A percentile compares a stretch with the other conserved stretches of the same genome.
phyloP scores from a whole-genome alignment of 2,329 filamentous ascomycete species.

The Ceratocystis huliohia region DNA sequence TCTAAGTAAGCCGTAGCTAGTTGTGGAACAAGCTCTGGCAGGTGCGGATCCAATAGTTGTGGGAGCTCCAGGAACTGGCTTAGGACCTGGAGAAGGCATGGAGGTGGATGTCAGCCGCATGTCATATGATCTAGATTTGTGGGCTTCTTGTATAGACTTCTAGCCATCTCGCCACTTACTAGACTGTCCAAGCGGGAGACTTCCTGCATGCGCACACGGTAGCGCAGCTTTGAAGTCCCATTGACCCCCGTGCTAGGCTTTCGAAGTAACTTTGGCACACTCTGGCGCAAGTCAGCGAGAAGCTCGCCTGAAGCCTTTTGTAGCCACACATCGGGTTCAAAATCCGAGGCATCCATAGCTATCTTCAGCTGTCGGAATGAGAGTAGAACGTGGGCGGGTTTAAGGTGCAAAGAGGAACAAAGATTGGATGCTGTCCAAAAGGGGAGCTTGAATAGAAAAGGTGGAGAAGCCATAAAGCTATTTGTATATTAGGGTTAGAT shows the following conservation, averaged over 20 bases:
- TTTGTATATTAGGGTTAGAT: background rate
- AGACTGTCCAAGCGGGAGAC: constrained; percentile 36
- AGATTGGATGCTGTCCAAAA: background rate
- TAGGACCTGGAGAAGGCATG: constrained; percentile 37
- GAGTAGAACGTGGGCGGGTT: too few species aligned
- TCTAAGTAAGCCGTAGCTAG: constrained; percentile 66
- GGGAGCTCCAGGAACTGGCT: constrained; percentile 93
- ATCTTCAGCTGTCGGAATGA: background rate
- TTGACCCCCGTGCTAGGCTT: constrained; percentile 34
- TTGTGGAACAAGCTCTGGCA: constrained; percentile 60
- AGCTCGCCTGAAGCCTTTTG: constrained; percentile 48
- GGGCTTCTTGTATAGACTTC: constrained; percentile 8
- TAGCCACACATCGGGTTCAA: constrained; percentile 49
- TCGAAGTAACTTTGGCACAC: constrained; percentile 40
- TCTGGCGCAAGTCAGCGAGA: constrained; percentile 41
- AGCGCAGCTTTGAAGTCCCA: constrained; percentile 33
- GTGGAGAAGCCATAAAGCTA: background rate
- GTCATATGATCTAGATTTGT: constrained; percentile 24
- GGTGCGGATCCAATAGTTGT: constrained; percentile 75
- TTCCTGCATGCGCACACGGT: constrained; percentile 39
- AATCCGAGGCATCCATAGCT: constrained; percentile 44
- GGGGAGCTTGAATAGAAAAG: background rate
- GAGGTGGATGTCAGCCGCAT: background rate
- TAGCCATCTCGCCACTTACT: constrained; percentile 27
- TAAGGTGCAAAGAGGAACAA: background rate